Evolutionary conservation across 2,329 filamentous ascomycete species (phyloP).

Genomic region (Lachnellula willkommii): DNA sequence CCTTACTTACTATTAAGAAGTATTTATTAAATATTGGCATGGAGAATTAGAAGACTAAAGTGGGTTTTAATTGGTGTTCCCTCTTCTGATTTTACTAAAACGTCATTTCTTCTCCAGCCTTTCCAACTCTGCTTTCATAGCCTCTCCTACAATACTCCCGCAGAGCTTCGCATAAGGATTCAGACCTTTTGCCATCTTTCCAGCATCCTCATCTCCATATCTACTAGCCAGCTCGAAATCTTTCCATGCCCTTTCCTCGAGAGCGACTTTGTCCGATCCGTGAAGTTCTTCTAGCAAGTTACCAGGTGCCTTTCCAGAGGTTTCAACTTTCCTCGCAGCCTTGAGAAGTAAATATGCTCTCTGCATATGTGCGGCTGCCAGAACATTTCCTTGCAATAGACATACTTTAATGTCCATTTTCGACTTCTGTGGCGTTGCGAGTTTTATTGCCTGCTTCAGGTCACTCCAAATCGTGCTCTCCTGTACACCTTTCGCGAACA

Average conservation of each 20-base stretch:
- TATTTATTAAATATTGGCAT: too few relatives aligned
- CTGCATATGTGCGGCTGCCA: neutral
- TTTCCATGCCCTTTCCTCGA: neutral
- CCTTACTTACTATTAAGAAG: too few relatives aligned
- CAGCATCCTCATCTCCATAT: neutral
- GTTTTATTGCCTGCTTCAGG: neutral
- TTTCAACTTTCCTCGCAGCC: neutral
- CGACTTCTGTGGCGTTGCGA: neutral
- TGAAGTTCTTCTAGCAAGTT: neutral
- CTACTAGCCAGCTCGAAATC: neutral
- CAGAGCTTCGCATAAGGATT: neutral
- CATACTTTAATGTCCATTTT: neutral
- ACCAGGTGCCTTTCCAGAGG: neutral
- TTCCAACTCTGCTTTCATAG: neutral
- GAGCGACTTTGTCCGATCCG: neutral
- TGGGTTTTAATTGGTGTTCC: too few relatives aligned
- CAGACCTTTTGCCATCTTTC: neutral
- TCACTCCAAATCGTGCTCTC: neutral
- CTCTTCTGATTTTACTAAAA: too few relatives aligned
- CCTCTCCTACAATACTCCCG: neutral
- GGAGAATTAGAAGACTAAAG: too few relatives aligned
- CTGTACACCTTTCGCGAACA: neutral
- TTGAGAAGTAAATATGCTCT: neutral
- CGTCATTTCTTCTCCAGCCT: neutral
- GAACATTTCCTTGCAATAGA: neutral